These are phyloP conservation scores for Boletus tylopilopsis DNA, from an alignment of 768 basidiomycete genomes.

Conservation along the genomic window DNA sequence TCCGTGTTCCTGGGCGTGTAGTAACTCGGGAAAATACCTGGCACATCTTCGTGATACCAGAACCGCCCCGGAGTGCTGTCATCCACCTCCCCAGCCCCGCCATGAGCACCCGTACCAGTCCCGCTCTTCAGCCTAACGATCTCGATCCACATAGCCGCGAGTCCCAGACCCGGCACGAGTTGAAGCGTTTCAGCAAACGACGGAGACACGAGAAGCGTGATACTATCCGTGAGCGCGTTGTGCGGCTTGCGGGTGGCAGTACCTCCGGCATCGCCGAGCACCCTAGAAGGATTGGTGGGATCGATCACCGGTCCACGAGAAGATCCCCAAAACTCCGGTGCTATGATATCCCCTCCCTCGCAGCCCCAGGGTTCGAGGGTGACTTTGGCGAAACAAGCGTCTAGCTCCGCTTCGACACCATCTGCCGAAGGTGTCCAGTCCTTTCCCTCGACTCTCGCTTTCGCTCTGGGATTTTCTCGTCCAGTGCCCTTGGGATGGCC, in stretches of 20 bases:
- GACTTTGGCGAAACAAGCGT: slow-evolving; percentile 44
- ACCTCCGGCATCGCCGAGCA: slow-evolving; percentile 1
- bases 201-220: slow-evolving; percentile 55
- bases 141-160: slow-evolving; percentile 69
- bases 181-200: slow-evolving; percentile 38
- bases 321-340: slow-evolving; percentile 32
- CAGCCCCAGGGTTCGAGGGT: slow-evolving; percentile 54
- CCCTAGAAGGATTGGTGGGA: slow-evolving; percentile 16
- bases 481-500: slow-evolving; percentile 14
- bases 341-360: slow-evolving; percentile 36
- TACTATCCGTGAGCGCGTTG: slow-evolving; percentile 52
- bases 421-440: slow-evolving; percentile 20
- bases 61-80: slow-evolving; percentile 21
- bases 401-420: slow-evolving; percentile 47
- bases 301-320: slow-evolving; percentile 37
- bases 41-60: slow-evolving; percentile 62
- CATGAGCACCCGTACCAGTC: neutral
- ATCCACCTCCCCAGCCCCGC: slow-evolving; percentile 7
- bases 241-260: slow-evolving; percentile 32
- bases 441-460: slow-evolving; percentile 6
- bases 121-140: slow-evolving; percentile 39
- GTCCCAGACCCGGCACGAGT: slow-evolving; percentile 48
- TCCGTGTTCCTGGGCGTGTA: slow-evolving; percentile 29
- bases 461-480: neutral
- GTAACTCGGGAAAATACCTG: slow-evolving; percentile 52